phyloP scores from a whole-genome alignment of 306 rosid genomes.

The Astragalus glycyphyllos region DNA sequence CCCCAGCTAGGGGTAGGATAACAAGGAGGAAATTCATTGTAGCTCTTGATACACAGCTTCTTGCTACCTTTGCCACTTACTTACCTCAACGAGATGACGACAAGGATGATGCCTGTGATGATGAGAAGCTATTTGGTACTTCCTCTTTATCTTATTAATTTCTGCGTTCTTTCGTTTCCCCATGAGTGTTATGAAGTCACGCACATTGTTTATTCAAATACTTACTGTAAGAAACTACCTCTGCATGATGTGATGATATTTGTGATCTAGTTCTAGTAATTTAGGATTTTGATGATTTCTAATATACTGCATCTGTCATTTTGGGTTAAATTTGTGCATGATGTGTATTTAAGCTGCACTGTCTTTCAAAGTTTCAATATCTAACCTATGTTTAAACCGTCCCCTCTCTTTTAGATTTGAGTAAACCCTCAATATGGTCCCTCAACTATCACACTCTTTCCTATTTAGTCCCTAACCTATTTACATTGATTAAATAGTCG shows the following conservation, averaged over 20 bases:
- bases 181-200: neutral
- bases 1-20: neutral
- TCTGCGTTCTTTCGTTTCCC: neutral
- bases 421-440: no score
- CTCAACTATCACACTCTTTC: no score
- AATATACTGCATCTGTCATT: slow-evolving; percentile 5
- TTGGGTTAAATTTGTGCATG: neutral
- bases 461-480: no score
- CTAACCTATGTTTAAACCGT: neutral
- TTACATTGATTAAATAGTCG: no score
- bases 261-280: neutral
- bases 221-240: neutral
- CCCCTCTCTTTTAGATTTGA: slow-evolving; percentile 9
- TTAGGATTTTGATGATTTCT: neutral
- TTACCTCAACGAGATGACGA: neutral
- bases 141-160: neutral
- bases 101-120: slow-evolving; percentile 10
- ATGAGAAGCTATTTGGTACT: neutral
- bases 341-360: neutral
- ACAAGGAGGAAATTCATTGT: neutral
- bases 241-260: neutral
- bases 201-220: neutral
- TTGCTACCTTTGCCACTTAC: slow-evolving; percentile 1
- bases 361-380: slow-evolving; percentile 14
- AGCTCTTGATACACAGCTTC: neutral